phyloP scores from a whole-genome alignment of 352 stramenopile species.

The Pythium insidiosum region DNA sequence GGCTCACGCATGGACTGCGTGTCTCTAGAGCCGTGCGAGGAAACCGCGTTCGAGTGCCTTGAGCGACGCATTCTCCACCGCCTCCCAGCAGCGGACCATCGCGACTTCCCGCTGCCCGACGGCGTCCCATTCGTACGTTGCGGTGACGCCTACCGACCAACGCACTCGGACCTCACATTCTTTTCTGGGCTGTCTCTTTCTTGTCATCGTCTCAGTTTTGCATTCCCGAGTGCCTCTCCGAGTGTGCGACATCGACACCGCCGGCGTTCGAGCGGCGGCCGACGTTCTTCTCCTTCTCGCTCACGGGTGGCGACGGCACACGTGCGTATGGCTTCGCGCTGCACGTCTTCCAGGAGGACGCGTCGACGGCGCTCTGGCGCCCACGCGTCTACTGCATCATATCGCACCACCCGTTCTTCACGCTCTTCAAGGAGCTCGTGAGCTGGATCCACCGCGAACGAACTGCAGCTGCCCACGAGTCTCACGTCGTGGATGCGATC shows the following conservation, averaged over 20 bases:
- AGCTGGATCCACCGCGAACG: conserved; percentile 57
- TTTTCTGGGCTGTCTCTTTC: too few species aligned
- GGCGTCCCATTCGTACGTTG: conserved; percentile 55
- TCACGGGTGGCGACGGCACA: conserved; percentile 63
- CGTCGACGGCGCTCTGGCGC: conserved; percentile 17
- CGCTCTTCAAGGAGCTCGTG: conserved; percentile 69
- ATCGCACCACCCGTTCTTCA: conserved; percentile 77
- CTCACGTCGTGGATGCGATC: conserved; percentile 27
- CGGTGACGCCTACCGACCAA: conserved; percentile 1
- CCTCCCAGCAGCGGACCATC: conserved; percentile 36
- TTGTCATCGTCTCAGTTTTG: too few species aligned
- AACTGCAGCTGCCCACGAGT: conserved; percentile 17
- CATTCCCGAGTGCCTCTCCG: conserved; percentile 48
- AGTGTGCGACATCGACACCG: conserved; percentile 23
- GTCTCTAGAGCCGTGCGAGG: background rate
- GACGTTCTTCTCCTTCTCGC: conserved; percentile 73
- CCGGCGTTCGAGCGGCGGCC: conserved; percentile 54
- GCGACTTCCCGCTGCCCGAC: conserved; percentile 57
- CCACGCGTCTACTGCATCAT: conserved; percentile 68
- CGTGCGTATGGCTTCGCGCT: conserved; percentile 70
- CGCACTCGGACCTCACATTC: background rate
- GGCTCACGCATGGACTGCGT: too few species aligned
- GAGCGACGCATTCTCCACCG: conserved; percentile 32
- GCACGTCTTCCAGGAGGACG: conserved; percentile 37
- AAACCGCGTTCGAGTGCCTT: conserved; percentile 26